Percentiles rank a stretch among this genome's conserved stretches.
phyloP scores from a whole-genome alignment of 2,329 filamentous ascomycete species.

The Pestalotiopsis sp. region DNA sequence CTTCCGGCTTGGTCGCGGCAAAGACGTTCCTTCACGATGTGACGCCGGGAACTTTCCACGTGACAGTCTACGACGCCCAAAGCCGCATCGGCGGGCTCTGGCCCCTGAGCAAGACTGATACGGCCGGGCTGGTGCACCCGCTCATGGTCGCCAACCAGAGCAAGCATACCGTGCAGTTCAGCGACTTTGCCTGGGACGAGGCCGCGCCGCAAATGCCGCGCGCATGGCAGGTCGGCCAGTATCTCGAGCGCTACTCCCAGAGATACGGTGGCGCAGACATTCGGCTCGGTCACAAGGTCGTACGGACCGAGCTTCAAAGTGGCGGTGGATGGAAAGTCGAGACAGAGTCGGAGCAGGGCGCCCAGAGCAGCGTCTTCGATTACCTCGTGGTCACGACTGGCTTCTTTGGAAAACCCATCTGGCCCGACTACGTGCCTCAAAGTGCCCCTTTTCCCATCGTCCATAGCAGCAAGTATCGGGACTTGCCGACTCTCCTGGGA shows the following conservation, averaged over 20 bases:
- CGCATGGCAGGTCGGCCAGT: constrained; percentile 76
- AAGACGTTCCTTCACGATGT: constrained; percentile 71
- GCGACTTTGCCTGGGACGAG: constrained; percentile 71
- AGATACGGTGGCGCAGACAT: constrained; percentile 54
- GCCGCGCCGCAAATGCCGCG: constrained; percentile 67
- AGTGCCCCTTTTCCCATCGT: constrained; percentile 51
- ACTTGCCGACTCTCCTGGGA: constrained; percentile 51
- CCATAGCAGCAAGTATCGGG: constrained; percentile 70
- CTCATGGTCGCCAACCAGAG: constrained; percentile 76
- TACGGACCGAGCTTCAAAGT: constrained; percentile 37
- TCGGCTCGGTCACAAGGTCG: constrained; percentile 51
- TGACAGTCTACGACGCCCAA: constrained; percentile 72
- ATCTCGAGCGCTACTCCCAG: constrained; percentile 66
- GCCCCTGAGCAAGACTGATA: constrained; percentile 57
- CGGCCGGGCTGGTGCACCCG: constrained; percentile 60
- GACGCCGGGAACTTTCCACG: constrained; percentile 58
- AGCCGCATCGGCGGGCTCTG: constrained; percentile 76
- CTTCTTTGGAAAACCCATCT: constrained; percentile 68
- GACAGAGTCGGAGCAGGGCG: constrained; percentile 34
- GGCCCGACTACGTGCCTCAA: constrained; percentile 47
- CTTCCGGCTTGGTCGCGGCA: constrained; percentile 69
- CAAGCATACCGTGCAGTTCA: constrained; percentile 73
- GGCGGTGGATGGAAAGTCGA: constrained; percentile 44
- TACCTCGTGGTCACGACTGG: constrained; percentile 74
- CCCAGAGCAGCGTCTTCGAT: constrained; percentile 62